These are phyloP conservation scores for Tritrichomonas foetus DNA, from an alignment of 208 protist genomes.

Conservation along the genomic window DNA sequence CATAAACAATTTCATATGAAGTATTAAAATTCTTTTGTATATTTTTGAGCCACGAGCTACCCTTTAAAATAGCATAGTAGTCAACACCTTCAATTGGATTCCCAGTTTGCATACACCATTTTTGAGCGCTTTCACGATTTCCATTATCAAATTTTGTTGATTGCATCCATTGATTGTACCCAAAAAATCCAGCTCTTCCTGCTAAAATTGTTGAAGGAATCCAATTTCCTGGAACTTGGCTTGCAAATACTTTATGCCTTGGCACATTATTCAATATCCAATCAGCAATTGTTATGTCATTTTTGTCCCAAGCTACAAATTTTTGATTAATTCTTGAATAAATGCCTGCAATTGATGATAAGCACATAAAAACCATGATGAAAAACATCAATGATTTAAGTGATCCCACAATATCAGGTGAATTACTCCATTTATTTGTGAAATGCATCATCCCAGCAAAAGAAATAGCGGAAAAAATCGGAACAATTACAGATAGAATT, in stretches of 20 bases:
- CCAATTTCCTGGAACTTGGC: neutral
- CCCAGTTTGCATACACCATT: too few relatives aligned
- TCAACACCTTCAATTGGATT: too few relatives aligned
- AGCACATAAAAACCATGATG: neutral
- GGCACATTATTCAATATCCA: neutral
- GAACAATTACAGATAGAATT: neutral
- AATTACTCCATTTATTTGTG: neutral
- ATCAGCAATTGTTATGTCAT: neutral
- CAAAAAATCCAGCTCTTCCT: too few relatives aligned
- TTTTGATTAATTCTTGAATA: neutral
- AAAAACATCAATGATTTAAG: neutral
- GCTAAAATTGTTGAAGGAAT: too few relatives aligned
- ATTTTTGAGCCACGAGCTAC: too few relatives aligned
- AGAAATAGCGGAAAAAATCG: neutral
- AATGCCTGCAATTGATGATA: neutral
- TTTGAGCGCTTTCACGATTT: too few relatives aligned
- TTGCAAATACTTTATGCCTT: neutral
- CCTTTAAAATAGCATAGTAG: too few relatives aligned
- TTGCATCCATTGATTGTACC: too few relatives aligned
- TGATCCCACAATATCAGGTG: neutral
- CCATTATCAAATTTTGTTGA: too few relatives aligned
- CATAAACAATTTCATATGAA: too few relatives aligned
- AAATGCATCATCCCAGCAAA: neutral
- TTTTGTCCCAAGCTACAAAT: neutral
- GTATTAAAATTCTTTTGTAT: too few relatives aligned